phyloP scores from a whole-genome alignment of 148 eudicot genomes.

The Fallopia convolvulus region DNA sequence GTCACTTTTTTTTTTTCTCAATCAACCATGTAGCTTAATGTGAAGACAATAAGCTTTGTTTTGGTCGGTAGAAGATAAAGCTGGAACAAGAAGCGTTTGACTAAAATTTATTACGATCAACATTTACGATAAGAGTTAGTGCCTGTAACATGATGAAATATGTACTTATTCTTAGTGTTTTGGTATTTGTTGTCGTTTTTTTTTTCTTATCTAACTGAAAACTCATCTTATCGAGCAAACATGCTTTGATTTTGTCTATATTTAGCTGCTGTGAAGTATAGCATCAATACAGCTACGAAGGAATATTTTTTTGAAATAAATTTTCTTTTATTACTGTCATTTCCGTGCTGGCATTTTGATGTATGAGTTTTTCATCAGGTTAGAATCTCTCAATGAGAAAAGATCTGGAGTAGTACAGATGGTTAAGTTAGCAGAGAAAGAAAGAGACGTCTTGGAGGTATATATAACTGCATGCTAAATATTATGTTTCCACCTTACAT shows the following conservation, averaged over 20 bases:
- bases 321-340: background rate
- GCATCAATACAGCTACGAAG: background rate
- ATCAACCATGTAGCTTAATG: background rate
- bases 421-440: slow-evolving; percentile 98
- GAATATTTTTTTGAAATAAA: background rate
- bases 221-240: background rate
- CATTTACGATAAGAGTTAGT: background rate
- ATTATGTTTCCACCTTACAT: background rate
- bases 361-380: slow-evolving; percentile 27
- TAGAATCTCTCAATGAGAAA: slow-evolving; percentile 78
- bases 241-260: background rate
- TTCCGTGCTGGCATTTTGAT: background rate
- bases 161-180: background rate
- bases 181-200: background rate
- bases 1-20: background rate
- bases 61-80: background rate
- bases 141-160: background rate
- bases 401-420: slow-evolving; percentile 95
- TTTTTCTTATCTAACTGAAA: background rate
- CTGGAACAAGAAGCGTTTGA: background rate
- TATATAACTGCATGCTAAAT: background rate
- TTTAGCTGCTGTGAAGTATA: background rate
- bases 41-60: background rate
- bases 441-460: slow-evolving; percentile 89
- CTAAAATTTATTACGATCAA: background rate